Evolutionary conservation across 2,329 filamentous ascomycete genomes (phyloP).

Genomic region (Plectosphaerella plurivora): DNA sequence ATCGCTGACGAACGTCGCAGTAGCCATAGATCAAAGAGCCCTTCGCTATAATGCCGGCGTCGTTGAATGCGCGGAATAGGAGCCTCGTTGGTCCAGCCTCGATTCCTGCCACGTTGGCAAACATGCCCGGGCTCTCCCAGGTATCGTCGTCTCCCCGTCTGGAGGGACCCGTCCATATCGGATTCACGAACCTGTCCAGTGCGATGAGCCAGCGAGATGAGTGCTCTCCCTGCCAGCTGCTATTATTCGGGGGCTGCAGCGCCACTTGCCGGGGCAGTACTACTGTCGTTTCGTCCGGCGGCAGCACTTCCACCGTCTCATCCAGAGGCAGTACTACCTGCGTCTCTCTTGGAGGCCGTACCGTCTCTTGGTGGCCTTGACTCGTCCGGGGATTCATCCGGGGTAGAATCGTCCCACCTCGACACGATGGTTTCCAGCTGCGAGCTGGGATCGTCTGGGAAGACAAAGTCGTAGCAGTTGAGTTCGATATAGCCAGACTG

Average conservation of each 20-base stretch:
- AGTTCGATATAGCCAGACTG: conserved; percentile 7
- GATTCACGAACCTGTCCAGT: conserved; percentile 2
- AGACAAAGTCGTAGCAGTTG: not conserved
- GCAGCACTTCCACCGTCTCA: too few species aligned
- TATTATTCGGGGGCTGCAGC: not conserved
- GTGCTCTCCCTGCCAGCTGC: not conserved
- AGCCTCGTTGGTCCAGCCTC: conserved; percentile 1
- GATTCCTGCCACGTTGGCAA: not conserved
- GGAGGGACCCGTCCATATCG: not conserved
- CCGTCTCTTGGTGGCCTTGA: not conserved
- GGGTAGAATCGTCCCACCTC: not conserved
- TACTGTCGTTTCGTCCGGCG: too few species aligned
- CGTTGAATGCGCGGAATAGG: not conserved
- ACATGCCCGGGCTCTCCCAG: not conserved
- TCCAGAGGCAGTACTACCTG: too few species aligned
- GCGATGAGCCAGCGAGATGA: conserved; percentile 2
- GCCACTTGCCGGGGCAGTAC: too few species aligned
- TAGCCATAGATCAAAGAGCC: not conserved
- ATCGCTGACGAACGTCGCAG: conserved; percentile 3
- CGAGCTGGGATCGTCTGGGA: not conserved
- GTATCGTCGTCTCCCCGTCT: too few species aligned
- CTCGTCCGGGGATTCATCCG: not conserved
- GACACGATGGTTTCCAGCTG: not conserved
- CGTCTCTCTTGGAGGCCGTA: not conserved
- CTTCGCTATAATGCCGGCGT: not conserved